Conservation (phyloP, 371 early-diverging fungal species). For the Vavraia culicis region DNA sequence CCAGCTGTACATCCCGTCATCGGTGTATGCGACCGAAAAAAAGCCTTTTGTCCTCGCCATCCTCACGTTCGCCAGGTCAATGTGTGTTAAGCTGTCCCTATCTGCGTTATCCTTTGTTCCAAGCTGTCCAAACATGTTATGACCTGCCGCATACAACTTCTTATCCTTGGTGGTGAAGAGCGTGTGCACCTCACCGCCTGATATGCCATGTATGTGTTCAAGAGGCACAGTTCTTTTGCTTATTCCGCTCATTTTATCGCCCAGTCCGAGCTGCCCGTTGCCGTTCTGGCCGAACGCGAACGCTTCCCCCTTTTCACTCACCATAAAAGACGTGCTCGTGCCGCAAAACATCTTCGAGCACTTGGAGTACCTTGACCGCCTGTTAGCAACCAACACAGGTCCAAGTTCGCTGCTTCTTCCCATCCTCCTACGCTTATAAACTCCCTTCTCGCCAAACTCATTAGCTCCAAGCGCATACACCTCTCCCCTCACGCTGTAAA, state of each 20-base stretch:
- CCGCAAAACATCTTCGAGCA: constrained; percentile 54
- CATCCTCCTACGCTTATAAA: constrained; percentile 36
- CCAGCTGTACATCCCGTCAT: constrained; percentile 30
- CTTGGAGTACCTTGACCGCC: constrained; percentile 14
- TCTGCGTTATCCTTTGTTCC: constrained; percentile 23
- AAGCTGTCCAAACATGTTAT: constrained; percentile 38
- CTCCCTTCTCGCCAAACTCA: constrained; percentile 71
- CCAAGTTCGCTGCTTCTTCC: constrained; percentile 42
- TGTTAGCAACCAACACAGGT: constrained; percentile 35
- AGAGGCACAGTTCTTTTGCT: constrained; percentile 7
- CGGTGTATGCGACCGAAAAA: constrained; percentile 17
- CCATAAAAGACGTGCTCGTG: constrained; percentile 60
- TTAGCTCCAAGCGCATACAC: constrained; percentile 71
- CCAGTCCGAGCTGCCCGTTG: constrained; percentile 62
- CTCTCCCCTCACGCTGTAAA: constrained; percentile 54
- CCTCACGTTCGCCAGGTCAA: constrained; percentile 15
- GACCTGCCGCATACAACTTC: constrained; percentile 36
- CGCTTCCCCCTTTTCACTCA: constrained; percentile 47
- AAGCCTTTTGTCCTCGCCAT: constrained; percentile 26
- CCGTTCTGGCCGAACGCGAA: constrained; percentile 80
- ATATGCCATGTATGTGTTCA: constrained; percentile 25
- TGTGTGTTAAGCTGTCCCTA: constrained; percentile 1
- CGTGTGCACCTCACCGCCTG: constrained; percentile 37
- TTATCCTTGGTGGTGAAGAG: constrained; percentile 31
- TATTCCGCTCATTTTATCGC: constrained; percentile 39